Evolutionary conservation across 2,329 filamentous ascomycete genomes (phyloP), one percentile per base, ranked within the genome.

Genomic region (Penicillium sp.): DNA sequence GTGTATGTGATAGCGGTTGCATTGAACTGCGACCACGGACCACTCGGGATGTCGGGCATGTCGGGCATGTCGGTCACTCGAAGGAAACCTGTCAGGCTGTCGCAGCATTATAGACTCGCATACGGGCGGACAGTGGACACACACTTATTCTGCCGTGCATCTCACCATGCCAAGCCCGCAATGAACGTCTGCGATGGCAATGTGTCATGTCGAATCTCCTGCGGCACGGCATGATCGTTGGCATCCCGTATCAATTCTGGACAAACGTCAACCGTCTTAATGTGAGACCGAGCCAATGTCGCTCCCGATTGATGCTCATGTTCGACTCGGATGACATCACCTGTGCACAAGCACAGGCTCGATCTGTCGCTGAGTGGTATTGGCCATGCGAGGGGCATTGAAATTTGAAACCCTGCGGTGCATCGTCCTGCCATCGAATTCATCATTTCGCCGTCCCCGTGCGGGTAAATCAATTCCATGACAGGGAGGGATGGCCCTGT

Each of bases 401-500:
- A 49, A 49, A 49, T 28, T 35, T 49, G 47, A 49, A 49, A 49
- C 47, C 47, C 47, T 49, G 47, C 47, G 31, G 31, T 49, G 47
- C 11, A 49, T 49, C 47, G 14, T 35, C 47, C n/a, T 5, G 47
- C 11, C 12, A n/a, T 5, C 10, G 43, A 12, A 28, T 47, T 47
- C n/a, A 35, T 7, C 47, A 25, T 3, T 28, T 48, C 28, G 22
- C 20, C 15, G 38, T 34, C 34, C 50, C 25, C 41, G 71, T 71
- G 68, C 61, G 65, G 4, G 25, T 56, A 11, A 45, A 64, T 57
- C 41, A 50, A 54, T 50, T 69, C 49, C 55, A 66, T 54, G 69
- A 69, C 48, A 67, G 67, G 43, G 61, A 65, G 39, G 62, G 68
- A 22, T 58, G 70, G 22, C 22, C 54, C 12, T 67, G 71, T 52